These are phyloP conservation scores for Colletotrichum costaricense DNA, from an alignment of 2,329 filamentous ascomycete species.

Conservation along the genomic window DNA sequence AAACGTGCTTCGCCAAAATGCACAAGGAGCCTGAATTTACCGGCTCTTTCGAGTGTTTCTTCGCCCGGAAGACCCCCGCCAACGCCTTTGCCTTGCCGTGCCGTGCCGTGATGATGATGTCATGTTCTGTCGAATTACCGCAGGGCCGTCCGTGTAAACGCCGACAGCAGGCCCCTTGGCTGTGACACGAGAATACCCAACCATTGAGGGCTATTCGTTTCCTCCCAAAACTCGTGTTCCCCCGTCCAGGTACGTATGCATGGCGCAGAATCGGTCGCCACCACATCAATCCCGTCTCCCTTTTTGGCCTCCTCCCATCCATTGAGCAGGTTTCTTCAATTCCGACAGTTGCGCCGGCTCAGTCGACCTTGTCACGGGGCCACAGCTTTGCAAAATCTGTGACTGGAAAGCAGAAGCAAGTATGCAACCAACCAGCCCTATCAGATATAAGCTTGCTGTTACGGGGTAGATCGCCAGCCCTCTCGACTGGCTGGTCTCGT, in stretches of 20 bases:
- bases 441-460: constrained; percentile 9
- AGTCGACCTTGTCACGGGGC: background rate
- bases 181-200: constrained; percentile 13
- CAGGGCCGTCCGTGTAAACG: constrained; percentile 9
- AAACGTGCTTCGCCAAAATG: constrained; percentile 31
- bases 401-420: background rate
- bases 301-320: background rate
- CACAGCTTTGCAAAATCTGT: background rate
- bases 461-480: constrained; percentile 2
- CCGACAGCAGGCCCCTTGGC: constrained; percentile 19
- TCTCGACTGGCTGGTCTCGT: background rate
- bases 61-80: constrained; percentile 22
- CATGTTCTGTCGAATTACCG: constrained; percentile 15
- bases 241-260: background rate
- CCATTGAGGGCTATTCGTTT: background rate
- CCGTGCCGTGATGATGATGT: constrained; percentile 24
- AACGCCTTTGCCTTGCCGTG: constrained; percentile 33
- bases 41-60: background rate
- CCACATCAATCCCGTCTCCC: background rate
- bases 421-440: background rate
- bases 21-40: constrained; percentile 5
- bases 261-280: background rate
- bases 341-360: background rate
- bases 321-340: background rate
- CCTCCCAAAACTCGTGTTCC: background rate